Base-by-base conservation (phyloP, 306 rosid genomes). In the Cicer cuneatum region DNA sequence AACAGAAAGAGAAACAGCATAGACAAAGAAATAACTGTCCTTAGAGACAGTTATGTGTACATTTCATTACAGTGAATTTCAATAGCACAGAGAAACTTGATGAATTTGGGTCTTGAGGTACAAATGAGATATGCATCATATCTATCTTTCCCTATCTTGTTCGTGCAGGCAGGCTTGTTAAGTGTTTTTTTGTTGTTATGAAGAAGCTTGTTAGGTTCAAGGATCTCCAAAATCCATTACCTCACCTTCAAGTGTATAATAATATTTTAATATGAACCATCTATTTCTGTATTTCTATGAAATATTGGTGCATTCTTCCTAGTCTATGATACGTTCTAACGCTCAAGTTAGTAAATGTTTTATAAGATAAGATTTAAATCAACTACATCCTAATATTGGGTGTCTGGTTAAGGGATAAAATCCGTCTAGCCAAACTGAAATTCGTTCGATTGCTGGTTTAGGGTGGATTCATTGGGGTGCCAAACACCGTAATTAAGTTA, bases 21-120 rank as follows among this genome's bases (percentile, higher is more conserved):
- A 81, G 64, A 71, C 48, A 73, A 58, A 71, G 68, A 66, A 51
- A 73, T 33, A 58, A 24, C 49, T 69, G 69, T 51, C 62, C 65
- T 62, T 1, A 13, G 77, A 61, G 80, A 60, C 75, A 37, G 78
- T 53, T 51, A 53, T 69, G 38, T 73, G 82, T 82, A 82, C 62
- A 62, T 59, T 69, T 15, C 14, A 7, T 75, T 38, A 57, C 63
- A 75, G 53, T 63, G 54, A 43, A 48, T 69, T 75, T 69, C 59
- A 61, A 74, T 42, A 68, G 71, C 43, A 58, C 38, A 43, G 18
- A 40, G 10, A 38, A 48, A 64, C 21, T 21, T 54, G 18, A 54
- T 10, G 42, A 48, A 14, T 77, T 35, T 57, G 61, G 24, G 38
- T 49, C 58, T 66, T 75, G 43, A 39, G 46, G 63, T 57, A 5